Evolutionary conservation across 441 rosid genomes (phyloP), one percentile per base, ranked within the genome.

Genomic region (Populus hybrid): DNA sequence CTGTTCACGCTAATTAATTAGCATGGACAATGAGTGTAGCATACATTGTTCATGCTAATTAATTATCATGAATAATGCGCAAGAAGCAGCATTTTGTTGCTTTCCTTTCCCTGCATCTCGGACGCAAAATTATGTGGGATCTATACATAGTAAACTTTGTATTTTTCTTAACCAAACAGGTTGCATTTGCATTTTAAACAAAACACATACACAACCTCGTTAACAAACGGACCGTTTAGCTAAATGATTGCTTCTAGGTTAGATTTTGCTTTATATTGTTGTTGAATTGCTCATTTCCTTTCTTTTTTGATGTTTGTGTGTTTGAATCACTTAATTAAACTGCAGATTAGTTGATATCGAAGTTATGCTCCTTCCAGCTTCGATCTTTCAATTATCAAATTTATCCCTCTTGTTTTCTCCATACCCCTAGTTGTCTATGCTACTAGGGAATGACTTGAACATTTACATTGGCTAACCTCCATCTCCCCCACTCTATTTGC

Each of bases 401-500:
- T 32, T 70, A 5, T 32, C 65, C 26, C 4, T 61, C 68, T 70
- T 5, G 61, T 73, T 73, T 73, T 73, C 76, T 61, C 34, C 69
- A 35, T 5, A 12, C 14, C 21, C 57, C 69, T 32, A 61, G 76
- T 34, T 73, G 46, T 61, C 69, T 11, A 18, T 73, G 23, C 35
- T 34, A 21, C 76, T 34, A 35, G 76, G 76, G 32, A 73, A 73
- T 35, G 76, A 21, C 40, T 61, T 73, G 28, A 72, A 32, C 75
- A 57, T 72, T 30, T 72, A 57, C 75, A 72, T 10, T 72, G 75
- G 65, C 67, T 57, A 57, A 72, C 75, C 65, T 72, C 75, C 46
- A 72, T 72, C 26, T 72, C 75, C 75, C 75, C 66, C 75, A 30
- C 28, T 72, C 67, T 5, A 53, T 23, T 2, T 57, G 14, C 67